Evolutionary conservation across 495 filamentous ascomycete genomes (phyloP).

Genomic region (Penicillium longicatenatum): DNA sequence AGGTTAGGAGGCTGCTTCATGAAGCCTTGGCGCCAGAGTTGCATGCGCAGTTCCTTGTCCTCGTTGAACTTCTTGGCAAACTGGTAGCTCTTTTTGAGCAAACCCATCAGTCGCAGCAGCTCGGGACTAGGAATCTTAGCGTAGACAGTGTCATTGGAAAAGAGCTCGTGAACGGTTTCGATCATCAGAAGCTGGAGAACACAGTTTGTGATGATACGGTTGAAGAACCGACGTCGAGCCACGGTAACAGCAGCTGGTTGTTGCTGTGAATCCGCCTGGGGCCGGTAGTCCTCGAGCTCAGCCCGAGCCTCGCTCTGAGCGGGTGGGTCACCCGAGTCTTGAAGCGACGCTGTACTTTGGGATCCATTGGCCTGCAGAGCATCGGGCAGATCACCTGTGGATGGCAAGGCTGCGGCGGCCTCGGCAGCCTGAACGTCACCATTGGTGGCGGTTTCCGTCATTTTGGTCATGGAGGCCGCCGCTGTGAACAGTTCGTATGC

Average conservation of each 20-base stretch:
- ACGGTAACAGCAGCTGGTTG: conserved; percentile 90
- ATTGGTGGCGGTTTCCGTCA: conserved; percentile 32
- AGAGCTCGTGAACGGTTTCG: conserved; percentile 96
- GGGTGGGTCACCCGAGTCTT: conserved; percentile 44
- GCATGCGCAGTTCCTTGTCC: conserved; percentile 92
- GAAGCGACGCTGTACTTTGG: conserved; percentile 38
- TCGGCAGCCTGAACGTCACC: conserved; percentile 35
- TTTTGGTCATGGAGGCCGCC: conserved; percentile 57
- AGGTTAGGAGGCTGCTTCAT: conserved; percentile 99
- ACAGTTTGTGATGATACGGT: conserved; percentile 98
- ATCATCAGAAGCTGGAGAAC: conserved; percentile 98
- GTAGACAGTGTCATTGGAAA: conserved; percentile 96
- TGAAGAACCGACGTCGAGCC: conserved; percentile 94
- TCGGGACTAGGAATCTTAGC: conserved; percentile 85
- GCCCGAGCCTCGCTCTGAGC: conserved; percentile 35
- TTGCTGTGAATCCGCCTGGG: conserved; percentile 64
- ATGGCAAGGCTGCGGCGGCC: conserved; percentile 19
- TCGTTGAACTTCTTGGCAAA: conserved; percentile 97
- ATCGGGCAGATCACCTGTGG: conserved; percentile 41
- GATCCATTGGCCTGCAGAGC: conserved; percentile 66
- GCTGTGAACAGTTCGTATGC: conserved; percentile 93
- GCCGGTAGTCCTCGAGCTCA: conserved; percentile 88
- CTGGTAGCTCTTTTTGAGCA: conserved; percentile 91
- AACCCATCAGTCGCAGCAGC: conserved; percentile 86
- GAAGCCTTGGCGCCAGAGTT: conserved; percentile 95